Evolutionary conservation across 805 yeast species (phyloP).

Genomic region (Pichia gijzeniarum): DNA sequence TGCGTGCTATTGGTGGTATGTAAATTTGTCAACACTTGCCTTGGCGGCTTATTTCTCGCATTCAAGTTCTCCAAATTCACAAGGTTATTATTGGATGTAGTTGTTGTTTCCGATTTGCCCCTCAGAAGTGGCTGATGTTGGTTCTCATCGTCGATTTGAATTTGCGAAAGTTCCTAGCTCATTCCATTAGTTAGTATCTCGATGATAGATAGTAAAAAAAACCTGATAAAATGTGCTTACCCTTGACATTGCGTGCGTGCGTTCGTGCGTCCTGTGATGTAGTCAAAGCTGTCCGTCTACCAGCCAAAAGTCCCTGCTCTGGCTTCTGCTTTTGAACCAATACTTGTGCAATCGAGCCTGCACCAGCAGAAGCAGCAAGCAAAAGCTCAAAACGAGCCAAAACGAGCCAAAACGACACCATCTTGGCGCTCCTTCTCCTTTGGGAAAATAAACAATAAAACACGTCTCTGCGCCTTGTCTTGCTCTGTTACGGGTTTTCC

Average conservation of each 20-base stretch:
- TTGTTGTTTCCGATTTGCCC: conserved; percentile 11
- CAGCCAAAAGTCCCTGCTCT: no score
- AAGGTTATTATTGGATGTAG: conserved; percentile 7
- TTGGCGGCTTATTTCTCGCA: background rate
- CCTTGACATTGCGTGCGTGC: background rate
- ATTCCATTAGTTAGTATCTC: background rate
- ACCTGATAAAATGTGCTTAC: background rate
- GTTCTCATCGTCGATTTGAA: conserved; percentile 29
- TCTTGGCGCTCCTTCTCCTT: conserved; percentile 18
- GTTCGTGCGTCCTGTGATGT: no score
- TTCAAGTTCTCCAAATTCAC: background rate
- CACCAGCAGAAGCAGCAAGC: background rate
- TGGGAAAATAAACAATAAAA: conserved; percentile 13
- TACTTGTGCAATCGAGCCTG: background rate
- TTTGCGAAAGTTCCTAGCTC: conserved; percentile 20
- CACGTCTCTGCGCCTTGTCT: background rate
- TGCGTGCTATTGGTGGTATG: background rate
- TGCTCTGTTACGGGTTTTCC: background rate
- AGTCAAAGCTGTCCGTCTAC: no score
- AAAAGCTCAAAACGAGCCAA: background rate
- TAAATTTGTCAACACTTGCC: conserved; percentile 6
- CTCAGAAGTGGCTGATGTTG: conserved; percentile 14
- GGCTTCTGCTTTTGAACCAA: no score
- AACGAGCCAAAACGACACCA: no score
- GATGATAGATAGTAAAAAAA: conserved; percentile 3